These are phyloP conservation scores for Thelephora terrestris DNA, from an alignment of 1,284 basidiomycete species.

Conservation along the genomic window DNA sequence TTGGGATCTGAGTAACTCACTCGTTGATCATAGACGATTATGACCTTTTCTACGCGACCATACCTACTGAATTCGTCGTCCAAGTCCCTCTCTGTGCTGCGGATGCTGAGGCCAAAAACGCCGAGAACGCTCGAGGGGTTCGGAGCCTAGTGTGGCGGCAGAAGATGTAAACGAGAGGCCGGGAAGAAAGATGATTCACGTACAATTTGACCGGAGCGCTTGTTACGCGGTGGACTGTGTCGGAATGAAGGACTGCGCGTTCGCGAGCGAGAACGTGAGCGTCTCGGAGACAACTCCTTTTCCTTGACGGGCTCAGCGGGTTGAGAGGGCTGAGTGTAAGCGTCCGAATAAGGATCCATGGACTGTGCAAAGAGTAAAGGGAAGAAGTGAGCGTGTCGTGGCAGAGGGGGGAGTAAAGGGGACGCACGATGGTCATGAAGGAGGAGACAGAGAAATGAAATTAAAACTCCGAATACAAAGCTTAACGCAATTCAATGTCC, in stretches of 20 bases:
- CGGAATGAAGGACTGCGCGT: constrained; percentile 38
- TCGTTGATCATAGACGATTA: constrained; percentile 97
- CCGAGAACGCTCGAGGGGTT: constrained; percentile 87
- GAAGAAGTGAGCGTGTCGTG: constrained; percentile 3
- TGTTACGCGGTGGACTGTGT: constrained; percentile 28
- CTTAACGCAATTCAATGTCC: too few species aligned
- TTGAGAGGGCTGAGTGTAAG: constrained; percentile 58
- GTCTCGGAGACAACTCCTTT: constrained; percentile 29
- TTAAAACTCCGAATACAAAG: too few species aligned
- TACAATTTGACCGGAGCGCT: constrained; percentile 44
- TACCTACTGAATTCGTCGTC: constrained; percentile 89
- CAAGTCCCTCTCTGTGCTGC: constrained; percentile 88
- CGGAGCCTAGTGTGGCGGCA: constrained; percentile 53
- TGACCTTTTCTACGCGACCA: constrained; percentile 90
- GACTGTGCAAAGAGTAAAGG: background rate
- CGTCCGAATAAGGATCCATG: constrained; percentile 69
- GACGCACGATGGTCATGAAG: background rate
- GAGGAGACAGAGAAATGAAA: too few species aligned
- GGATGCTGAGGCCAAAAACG: constrained; percentile 93
- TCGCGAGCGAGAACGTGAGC: constrained; percentile 59
- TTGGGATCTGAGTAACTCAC: constrained; percentile 36
- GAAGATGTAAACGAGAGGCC: constrained; percentile 20
- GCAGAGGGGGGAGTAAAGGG: constrained; percentile 2
- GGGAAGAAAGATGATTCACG: constrained; percentile 65
- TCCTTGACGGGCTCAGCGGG: constrained; percentile 35